phyloP scores from a whole-genome alignment of 768 basidiomycete species.

The Favolaschia claudopus region DNA sequence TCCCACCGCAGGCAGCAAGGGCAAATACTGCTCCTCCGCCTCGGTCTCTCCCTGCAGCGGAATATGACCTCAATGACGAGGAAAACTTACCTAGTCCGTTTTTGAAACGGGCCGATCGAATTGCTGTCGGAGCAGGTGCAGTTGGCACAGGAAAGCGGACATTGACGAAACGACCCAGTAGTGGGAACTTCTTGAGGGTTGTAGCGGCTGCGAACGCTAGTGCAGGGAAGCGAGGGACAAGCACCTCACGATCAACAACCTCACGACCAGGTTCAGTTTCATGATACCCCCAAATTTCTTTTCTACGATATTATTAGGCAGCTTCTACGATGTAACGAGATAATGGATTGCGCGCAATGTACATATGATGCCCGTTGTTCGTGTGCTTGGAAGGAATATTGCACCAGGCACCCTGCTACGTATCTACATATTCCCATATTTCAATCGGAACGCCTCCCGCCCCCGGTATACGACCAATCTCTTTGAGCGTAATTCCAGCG shows the following conservation, averaged over 20 bases:
- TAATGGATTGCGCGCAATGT: too few relatives aligned
- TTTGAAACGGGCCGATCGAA: slow-evolving; percentile 58
- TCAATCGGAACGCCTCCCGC: slow-evolving; percentile 72
- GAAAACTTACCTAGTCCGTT: slow-evolving; percentile 90
- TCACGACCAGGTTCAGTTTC: slow-evolving; percentile 18
- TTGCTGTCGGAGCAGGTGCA: slow-evolving; percentile 19
- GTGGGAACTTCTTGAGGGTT: slow-evolving; percentile 24
- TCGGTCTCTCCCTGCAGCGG: slow-evolving; percentile 43
- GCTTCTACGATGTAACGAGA: slow-evolving; percentile 20
- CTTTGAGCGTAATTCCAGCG: slow-evolving; percentile 62
- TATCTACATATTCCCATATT: slow-evolving; percentile 70
- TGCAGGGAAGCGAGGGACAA: slow-evolving; percentile 24
- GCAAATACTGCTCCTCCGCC: slow-evolving; percentile 35
- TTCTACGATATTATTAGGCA: too few relatives aligned
- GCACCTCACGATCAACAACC: slow-evolving; percentile 14
- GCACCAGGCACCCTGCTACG: too few relatives aligned
- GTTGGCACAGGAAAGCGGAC: slow-evolving; percentile 15
- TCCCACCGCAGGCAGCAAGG: slow-evolving; percentile 19
- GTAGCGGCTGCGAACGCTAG: slow-evolving; percentile 27
- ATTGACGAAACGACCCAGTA: slow-evolving; percentile 24
- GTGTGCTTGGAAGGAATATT: too few relatives aligned
- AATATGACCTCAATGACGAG: slow-evolving; percentile 78
- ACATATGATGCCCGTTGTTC: too few relatives aligned
- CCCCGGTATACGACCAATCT: slow-evolving; percentile 63
- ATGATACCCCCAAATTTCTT: slow-evolving; percentile 12